phyloP scores from a whole-genome alignment of 306 rosid species.

The Cicer cuneatum region DNA sequence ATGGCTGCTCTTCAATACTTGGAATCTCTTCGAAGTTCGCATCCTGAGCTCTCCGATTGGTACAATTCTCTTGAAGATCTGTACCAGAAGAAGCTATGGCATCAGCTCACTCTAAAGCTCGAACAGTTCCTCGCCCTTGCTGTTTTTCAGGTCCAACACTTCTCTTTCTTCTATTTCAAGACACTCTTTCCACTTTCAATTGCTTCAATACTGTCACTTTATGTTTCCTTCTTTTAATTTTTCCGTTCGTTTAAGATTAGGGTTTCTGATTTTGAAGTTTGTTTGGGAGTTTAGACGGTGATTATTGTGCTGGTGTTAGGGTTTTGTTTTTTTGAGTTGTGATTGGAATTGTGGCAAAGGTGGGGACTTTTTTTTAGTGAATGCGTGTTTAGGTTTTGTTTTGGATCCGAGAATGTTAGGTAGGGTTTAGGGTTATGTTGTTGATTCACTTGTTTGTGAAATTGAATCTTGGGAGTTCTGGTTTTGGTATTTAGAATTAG shows the following conservation, averaged over 20 bases:
- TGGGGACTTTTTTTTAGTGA: neutral
- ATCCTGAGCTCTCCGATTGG: conserved; percentile 94
- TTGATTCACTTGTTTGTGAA: neutral
- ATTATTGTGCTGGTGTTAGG: neutral
- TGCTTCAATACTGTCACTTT: neutral
- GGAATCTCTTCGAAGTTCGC: conserved; percentile 81
- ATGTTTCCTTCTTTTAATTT: neutral
- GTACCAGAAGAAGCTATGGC: conserved; percentile 99
- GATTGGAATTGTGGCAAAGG: conserved; percentile 10
- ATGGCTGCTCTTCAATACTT: conserved; percentile 98
- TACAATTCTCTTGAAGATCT: conserved; percentile 95
- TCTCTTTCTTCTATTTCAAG: neutral
- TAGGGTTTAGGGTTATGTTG: neutral
- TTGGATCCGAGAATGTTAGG: conserved; percentile 40
- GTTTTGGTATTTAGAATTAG: conserved; percentile 23
- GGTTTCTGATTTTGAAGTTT: conserved; percentile 52
- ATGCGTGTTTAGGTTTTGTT: neutral
- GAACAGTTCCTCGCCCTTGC: conserved; percentile 94
- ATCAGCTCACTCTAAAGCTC: conserved; percentile 98
- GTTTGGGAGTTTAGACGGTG: conserved; percentile 31
- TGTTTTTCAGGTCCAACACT: conserved; percentile 72
- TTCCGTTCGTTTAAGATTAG: conserved; percentile 41
- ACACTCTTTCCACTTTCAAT: conserved; percentile 18
- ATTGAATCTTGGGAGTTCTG: neutral
- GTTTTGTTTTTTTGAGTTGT: conserved; percentile 15